Evolutionary conservation across 306 rosid species (phyloP).

Genomic region (Pterocarpus macrocarpus): DNA sequence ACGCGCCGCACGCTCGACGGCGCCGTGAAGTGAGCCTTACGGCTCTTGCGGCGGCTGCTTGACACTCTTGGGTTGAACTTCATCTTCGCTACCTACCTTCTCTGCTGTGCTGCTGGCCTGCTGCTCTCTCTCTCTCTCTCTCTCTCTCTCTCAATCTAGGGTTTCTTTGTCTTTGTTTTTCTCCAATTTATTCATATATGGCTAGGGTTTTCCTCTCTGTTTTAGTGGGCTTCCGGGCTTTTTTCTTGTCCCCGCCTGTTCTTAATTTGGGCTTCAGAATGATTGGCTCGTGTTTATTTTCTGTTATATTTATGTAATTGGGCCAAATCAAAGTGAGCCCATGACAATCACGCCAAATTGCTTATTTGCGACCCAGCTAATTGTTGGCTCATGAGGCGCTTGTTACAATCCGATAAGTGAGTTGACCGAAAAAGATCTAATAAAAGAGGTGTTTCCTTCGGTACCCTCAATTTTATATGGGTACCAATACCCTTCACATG

Average conservation of each 20-base stretch:
- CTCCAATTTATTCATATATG: conserved; percentile 30
- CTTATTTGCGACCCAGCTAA: too few relatives aligned
- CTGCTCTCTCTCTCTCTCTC: not conserved
- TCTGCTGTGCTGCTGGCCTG: too few relatives aligned
- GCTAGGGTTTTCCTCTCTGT: conserved; percentile 32
- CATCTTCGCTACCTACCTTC: conserved; percentile 48
- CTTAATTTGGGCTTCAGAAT: not conserved
- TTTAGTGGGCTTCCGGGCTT: conserved; percentile 18
- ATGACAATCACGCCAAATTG: too few relatives aligned
- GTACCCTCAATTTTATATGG: too few relatives aligned
- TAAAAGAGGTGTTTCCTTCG: too few relatives aligned
- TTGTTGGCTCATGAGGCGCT: too few relatives aligned
- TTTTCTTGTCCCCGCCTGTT: not conserved
- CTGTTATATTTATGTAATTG: not conserved
- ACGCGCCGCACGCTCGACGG: conserved; percentile 87
- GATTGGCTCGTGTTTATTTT: too few relatives aligned
- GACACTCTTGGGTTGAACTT: conserved; percentile 83
- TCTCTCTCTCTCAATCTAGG: conserved; percentile 39
- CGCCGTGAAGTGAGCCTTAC: conserved; percentile 94
- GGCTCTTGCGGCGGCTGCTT: conserved; percentile 87
- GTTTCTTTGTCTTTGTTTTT: not conserved
- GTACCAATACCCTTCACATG: too few relatives aligned
- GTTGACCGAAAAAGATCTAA: too few relatives aligned
- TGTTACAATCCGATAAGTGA: too few relatives aligned
- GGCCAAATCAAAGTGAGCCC: not conserved